Evolutionary conservation across 176 grass and related monocot species (phyloP).

Genomic region (Puya raimondii): DNA sequence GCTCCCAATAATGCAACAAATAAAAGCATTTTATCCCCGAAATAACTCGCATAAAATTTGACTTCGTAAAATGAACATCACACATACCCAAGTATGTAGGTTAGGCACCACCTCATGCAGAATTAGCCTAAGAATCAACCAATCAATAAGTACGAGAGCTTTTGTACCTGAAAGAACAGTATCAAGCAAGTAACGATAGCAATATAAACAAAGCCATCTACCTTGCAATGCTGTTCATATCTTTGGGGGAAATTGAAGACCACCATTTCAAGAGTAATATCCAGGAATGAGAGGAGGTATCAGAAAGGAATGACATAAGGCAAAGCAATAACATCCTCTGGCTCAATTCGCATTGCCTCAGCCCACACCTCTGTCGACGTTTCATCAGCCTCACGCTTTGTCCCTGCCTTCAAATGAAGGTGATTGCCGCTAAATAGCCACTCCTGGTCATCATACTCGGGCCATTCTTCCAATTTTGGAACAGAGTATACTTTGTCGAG

Average conservation of each 20-base stretch:
- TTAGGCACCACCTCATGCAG: not conserved
- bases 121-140: not conserved
- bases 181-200: not conserved
- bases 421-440: constrained; percentile 27
- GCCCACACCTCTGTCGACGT: constrained; percentile 27
- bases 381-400: constrained; percentile 14
- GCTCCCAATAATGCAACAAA: not conserved
- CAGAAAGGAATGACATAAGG: constrained; percentile 51
- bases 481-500: constrained; percentile 33
- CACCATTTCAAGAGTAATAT: not conserved
- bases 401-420: constrained; percentile 14
- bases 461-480: constrained; percentile 19
- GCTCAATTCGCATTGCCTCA: constrained; percentile 25
- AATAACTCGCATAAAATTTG: not conserved
- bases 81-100: not conserved
- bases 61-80: not conserved
- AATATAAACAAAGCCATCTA: not conserved
- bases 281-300: not conserved
- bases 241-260: not conserved
- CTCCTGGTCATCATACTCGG: constrained; percentile 27
- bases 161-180: not conserved
- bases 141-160: not conserved
- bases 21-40: not conserved
- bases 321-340: constrained; percentile 26
- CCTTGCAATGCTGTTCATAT: constrained; percentile 3